phyloP scores from a whole-genome alignment of 305 asterid species.

The Nicotiana rustica region DNA sequence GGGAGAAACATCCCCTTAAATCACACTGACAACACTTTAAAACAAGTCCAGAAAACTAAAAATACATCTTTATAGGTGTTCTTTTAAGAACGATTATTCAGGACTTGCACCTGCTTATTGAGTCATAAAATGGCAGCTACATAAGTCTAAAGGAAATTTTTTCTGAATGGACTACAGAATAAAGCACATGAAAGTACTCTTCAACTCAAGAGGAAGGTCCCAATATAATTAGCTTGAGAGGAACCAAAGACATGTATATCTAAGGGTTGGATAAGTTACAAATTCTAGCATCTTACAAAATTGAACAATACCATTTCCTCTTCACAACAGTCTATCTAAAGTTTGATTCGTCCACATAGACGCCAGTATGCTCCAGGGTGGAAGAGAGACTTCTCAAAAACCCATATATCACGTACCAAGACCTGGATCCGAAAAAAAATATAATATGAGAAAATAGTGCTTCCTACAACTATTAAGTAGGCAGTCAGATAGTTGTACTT shows the following conservation, averaged over 20 bases:
- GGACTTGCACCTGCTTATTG: constrained; percentile 20
- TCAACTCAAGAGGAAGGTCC: neutral
- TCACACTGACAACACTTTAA: constrained; percentile 1
- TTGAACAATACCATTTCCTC: constrained; percentile 19
- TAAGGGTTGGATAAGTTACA: constrained; percentile 10
- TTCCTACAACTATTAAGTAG: neutral
- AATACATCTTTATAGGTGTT: neutral
- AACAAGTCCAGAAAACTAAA: neutral
- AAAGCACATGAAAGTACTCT: neutral
- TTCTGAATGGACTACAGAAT: neutral
- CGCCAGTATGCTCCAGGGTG: constrained; percentile 88
- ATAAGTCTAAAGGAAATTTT: constrained; percentile 11
- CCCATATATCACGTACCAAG: constrained; percentile 94
- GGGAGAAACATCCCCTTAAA: neutral
- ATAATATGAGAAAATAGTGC: neutral
- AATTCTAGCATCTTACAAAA: constrained; percentile 30
- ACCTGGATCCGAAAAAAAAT: constrained; percentile 52
- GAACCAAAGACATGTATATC: constrained; percentile 18
- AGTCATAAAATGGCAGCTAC: constrained; percentile 12
- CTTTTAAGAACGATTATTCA: constrained; percentile 1
- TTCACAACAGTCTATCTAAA: constrained; percentile 37
- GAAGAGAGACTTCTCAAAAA: constrained; percentile 91
- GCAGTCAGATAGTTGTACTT: constrained; percentile 1
- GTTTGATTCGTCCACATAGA: constrained; percentile 89
- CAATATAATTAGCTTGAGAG: constrained; percentile 11